Conservation (phyloP, 495 filamentous ascomycete species). For the Thozetella sp. region DNA sequence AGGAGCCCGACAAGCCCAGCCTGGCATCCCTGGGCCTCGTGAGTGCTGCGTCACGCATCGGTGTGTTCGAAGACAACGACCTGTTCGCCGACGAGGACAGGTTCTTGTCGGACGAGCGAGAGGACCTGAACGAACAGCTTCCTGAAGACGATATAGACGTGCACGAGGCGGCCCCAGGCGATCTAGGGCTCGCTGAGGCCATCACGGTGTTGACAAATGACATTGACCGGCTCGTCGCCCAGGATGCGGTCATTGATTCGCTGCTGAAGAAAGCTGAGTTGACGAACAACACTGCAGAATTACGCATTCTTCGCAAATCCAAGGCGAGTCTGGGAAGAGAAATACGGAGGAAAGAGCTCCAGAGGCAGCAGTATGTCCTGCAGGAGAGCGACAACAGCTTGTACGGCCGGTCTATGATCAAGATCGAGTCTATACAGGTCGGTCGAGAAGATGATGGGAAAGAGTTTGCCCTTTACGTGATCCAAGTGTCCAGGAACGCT, state of each 20-base stretch:
- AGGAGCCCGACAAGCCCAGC: conserved; percentile 73
- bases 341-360: conserved; percentile 90
- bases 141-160: conserved; percentile 73
- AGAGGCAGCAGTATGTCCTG: conserved; percentile 94
- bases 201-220: conserved; percentile 82
- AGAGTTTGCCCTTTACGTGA: conserved; percentile 90
- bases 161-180: conserved; percentile 92
- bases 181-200: conserved; percentile 91
- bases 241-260: conserved; percentile 90
- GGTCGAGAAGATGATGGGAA: conserved; percentile 90
- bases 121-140: conserved; percentile 67
- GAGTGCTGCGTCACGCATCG: conserved; percentile 74
- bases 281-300: conserved; percentile 92
- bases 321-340: conserved; percentile 91
- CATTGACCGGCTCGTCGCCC: conserved; percentile 84
- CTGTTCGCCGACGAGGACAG: conserved; percentile 91
- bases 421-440: conserved; percentile 89
- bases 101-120: conserved; percentile 82
- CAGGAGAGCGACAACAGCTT: conserved; percentile 98
- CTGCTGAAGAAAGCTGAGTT: conserved; percentile 92
- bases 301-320: conserved; percentile 91
- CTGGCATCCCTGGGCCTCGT: conserved; percentile 91
- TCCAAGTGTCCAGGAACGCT: conserved; percentile 87
- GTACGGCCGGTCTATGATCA: conserved; percentile 86
- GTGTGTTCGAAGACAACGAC: conserved; percentile 91